Evolutionary conservation across 352 stramenopile species (phyloP), one percentile per base, ranked within the genome.

Genomic region (Pythium phragmitis): DNA sequence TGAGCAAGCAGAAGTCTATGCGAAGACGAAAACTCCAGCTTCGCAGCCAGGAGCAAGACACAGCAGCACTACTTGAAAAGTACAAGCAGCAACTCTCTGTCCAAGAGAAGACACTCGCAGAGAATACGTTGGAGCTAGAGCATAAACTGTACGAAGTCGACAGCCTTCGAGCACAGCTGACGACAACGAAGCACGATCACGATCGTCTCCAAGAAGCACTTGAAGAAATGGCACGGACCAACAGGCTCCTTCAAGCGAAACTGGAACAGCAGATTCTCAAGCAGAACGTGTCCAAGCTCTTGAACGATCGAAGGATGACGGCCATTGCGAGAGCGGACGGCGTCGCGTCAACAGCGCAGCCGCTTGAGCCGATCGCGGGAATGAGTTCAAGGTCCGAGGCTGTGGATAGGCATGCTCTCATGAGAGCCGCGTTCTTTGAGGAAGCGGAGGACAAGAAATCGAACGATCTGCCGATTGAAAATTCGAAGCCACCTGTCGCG

Each of bases 241-340:
- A 91, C 65, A 86, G 82, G 39, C 60, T 87, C 16, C 55, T 91
- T 30, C 83, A 82, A 48, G 55, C 61, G 1, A 87, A 82, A 46
- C 61, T 91, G 7, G 78, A 89, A 63, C 73, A 89, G 41, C 82
- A 88, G 52, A 88, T 91, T 60, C 23, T 91, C 14, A 86, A 87
- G 51, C 72, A 88, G 49, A 76, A 72, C n/a, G 60, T 76, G 6
- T 60, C 50, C 4, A 75, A 69, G 53, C 55, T 73, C 8, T 39
- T 72, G 3, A 65, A 50, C 9, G 70, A 82, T 19, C 62, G 68
- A 26, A 61, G 71, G 23, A 60, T 65, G n/a, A 68, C 61, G 2
- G 46, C 23, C 4, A 28, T 57, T 17, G 26, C 17, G 3, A 61
- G 57, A 28, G 11, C 19, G 3, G 49, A 16, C 28, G 30, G 14